Evolutionary conservation across 225 moss, liverwort and hornwort species (phyloP), one percentile per base, ranked within the genome.

Genomic region (Pseudisothecium myosuroides): DNA sequence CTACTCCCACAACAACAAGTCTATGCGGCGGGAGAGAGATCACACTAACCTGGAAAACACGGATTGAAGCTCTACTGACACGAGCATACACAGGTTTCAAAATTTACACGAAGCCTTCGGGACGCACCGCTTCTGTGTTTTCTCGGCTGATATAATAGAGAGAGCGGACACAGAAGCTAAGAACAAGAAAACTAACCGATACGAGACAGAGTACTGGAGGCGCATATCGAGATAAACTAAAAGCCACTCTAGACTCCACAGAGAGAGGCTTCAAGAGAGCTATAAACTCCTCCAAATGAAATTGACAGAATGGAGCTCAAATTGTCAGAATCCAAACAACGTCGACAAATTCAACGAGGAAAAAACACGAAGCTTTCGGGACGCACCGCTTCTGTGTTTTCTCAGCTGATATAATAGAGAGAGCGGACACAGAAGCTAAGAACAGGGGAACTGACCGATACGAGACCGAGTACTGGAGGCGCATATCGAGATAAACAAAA

Each of bases 161-260:
- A 90, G 82, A 78, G 87, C 85, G 14, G 66, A 74, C 47, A 93
- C 41, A 85, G 87, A 89, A 43, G 89, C 87, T 55, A 86, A 87
- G 81, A 90, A 89, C 65, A 83, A n/a, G n/a, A 86, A 74, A 77
- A 88, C 86, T 67, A 83, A 89, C 71, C 88, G 80, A 83, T 76
- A 83, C 85, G 87, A 83, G 54, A 73, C 62, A 41, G 65, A 67
- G 54, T 80, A 85, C 88, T 55, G 86, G 77, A 87, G 82, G 88
- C 68, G 83, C 90, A 93, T 90, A 63, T 83, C 91, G 85, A 90
- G 74, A 88, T 85, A 43, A 32, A 41, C 14, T 31, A 58, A 62
- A 77, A 41, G 45, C 83, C 18, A 63, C 50, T 55, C 12, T 41
- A 34, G 26, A 84, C 14, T 68, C 36, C 13, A 5, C 27, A 31